Percentiles rank a stretch among this genome's conserved stretches.
Evolutionary conservation across 495 filamentous ascomycete genomes (phyloP).

Genomic region (Podospora fimiseda): DNA sequence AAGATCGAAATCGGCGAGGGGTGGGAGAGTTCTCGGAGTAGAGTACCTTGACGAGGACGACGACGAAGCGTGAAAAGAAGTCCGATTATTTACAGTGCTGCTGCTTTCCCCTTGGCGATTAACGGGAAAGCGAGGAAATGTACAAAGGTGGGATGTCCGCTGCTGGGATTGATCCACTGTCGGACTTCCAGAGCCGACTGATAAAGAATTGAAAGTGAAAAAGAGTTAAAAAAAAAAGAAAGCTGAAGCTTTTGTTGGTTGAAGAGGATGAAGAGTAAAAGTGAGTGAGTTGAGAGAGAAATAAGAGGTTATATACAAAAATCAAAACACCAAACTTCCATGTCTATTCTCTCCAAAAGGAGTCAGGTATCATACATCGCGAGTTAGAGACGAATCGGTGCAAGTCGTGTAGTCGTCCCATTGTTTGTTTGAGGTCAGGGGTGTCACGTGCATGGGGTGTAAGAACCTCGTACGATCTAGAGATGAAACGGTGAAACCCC

Average conservation of each 20-base stretch:
- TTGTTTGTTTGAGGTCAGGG: constrained; percentile 17
- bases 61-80: background rate
- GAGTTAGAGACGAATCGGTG: background rate
- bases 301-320: background rate
- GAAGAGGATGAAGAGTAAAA: background rate
- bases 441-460: constrained; percentile 20
- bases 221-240: background rate
- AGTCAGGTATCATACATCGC: background rate
- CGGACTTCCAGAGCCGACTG: constrained; percentile 24
- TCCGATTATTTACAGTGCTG: background rate
- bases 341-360: background rate
- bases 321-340: background rate
- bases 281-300: background rate
- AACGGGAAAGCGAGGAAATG: constrained; percentile 20
- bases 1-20: background rate
- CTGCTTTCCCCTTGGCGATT: constrained; percentile 13
- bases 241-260: constrained; percentile 8
- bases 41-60: background rate
- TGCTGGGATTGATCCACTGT: constrained; percentile 16
- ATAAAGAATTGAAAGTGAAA: background rate
- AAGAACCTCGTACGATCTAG: constrained; percentile 21
- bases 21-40: constrained; percentile 9
- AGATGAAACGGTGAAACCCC: constrained; percentile 6
- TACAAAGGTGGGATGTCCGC: constrained; percentile 16
- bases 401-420: background rate